Evolutionary conservation across 441 rosid genomes (phyloP).

Genomic region (Melastoma candidum): DNA sequence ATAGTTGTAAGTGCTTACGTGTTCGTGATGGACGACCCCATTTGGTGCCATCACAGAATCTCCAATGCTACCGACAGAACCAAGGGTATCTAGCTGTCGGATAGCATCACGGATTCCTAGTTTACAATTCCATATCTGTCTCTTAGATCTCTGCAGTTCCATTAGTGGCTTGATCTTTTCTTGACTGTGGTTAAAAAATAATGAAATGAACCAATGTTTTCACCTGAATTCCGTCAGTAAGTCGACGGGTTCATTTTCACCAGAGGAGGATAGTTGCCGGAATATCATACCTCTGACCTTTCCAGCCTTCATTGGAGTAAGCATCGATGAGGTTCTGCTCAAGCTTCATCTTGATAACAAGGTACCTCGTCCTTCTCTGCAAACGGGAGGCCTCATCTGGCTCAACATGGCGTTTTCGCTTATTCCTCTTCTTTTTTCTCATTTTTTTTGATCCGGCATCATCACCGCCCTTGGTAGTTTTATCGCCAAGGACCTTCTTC

Average conservation of each 20-base stretch:
- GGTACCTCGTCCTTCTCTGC: conserved; percentile 84
- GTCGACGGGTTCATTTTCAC: neutral
- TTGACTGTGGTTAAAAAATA: conserved; percentile 32
- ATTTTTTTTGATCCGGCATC: conserved; percentile 28
- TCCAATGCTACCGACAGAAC: conserved; percentile 80
- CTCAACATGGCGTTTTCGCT: conserved; percentile 39
- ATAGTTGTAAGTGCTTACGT: conserved; percentile 35
- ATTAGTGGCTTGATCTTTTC: conserved; percentile 92
- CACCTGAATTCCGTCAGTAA: too few species aligned
- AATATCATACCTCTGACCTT: conserved; percentile 80
- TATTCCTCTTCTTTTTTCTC: conserved; percentile 36
- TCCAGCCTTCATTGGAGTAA: conserved; percentile 96
- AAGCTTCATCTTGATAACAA: conserved; percentile 85
- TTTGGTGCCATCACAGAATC: conserved; percentile 81
- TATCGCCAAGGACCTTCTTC: neutral
- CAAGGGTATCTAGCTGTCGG: conserved; percentile 67
- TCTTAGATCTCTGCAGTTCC: conserved; percentile 79
- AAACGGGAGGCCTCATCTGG: conserved; percentile 66
- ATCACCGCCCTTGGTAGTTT: conserved; percentile 7
- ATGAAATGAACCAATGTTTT: neutral
- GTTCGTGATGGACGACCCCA: conserved; percentile 94
- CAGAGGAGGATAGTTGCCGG: neutral
- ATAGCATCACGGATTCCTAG: conserved; percentile 85
- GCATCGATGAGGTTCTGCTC: conserved; percentile 99
- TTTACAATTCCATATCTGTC: conserved; percentile 81